Evolutionary conservation across 352 stramenopile species (phyloP).

Genomic region (Globisporangium alternatum): DNA sequence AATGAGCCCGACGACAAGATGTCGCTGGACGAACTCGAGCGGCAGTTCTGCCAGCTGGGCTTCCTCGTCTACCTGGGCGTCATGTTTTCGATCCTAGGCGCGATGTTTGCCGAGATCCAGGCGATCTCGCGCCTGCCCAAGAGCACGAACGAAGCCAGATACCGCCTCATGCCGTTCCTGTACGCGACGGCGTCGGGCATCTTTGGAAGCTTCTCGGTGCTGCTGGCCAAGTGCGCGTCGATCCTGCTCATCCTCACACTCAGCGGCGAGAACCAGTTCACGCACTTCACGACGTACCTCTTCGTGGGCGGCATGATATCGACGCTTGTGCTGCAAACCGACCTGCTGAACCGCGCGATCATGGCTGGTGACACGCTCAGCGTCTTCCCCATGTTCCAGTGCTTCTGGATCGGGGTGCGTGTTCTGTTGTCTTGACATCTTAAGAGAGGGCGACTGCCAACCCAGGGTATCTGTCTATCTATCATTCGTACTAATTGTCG

Average conservation of each 20-base stretch:
- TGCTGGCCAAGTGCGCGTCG: constrained; percentile 81
- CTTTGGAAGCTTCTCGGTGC: constrained; percentile 80
- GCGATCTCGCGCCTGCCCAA: constrained; percentile 50
- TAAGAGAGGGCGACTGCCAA: neutral
- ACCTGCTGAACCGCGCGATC: constrained; percentile 81
- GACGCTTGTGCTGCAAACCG: constrained; percentile 80
- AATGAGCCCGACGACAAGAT: constrained; percentile 82
- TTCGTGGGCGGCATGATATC: constrained; percentile 81
- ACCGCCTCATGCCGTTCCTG: constrained; percentile 69
- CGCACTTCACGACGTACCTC: constrained; percentile 83
- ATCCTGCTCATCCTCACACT: constrained; percentile 79
- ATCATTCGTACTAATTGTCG: constrained; percentile 12
- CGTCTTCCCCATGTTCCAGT: constrained; percentile 88
- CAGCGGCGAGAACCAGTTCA: constrained; percentile 81
- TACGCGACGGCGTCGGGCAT: constrained; percentile 82
- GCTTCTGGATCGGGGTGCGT: constrained; percentile 85
- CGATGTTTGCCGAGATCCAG: constrained; percentile 76
- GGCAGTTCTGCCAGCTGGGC: constrained; percentile 70
- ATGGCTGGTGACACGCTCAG: constrained; percentile 83
- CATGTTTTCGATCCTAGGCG: constrained; percentile 63
- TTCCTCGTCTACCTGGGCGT: constrained; percentile 79
- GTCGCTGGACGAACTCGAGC: constrained; percentile 72
- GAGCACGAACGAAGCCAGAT: constrained; percentile 54
- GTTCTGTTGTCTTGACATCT: neutral
- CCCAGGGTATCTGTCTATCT: neutral